A percentile compares a stretch with the other conserved stretches of the same genome.
Evolutionary conservation across 2,329 filamentous ascomycete species (phyloP).

Genomic region (Sporothrix protearum): DNA sequence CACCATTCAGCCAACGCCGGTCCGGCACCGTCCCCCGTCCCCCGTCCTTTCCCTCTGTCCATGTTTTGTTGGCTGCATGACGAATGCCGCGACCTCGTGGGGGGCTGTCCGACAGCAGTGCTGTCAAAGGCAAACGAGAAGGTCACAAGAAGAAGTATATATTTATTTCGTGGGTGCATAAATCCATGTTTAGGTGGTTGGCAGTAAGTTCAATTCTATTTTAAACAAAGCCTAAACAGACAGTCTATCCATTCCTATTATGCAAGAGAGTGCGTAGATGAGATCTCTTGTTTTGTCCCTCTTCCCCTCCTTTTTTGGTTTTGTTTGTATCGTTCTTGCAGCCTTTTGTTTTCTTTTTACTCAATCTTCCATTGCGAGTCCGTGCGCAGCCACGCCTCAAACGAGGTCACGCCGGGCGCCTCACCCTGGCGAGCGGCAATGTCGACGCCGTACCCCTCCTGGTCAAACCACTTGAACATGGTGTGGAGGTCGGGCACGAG

Average conservation of each 20-base stretch:
- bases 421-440: conserved; percentile 34
- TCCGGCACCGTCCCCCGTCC: neutral
- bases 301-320: neutral
- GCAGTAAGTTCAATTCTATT: neutral
- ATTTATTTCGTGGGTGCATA: too few species aligned
- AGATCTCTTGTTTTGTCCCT: neutral
- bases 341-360: neutral
- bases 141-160: neutral
- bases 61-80: neutral
- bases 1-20: neutral
- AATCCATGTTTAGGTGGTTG: too few species aligned
- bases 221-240: neutral
- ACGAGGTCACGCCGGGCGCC: conserved; percentile 35
- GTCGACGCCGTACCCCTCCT: conserved; percentile 41
- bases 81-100: neutral
- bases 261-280: conserved; percentile 1
- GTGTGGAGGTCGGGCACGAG: conserved; percentile 33
- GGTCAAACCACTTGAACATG: conserved; percentile 41
- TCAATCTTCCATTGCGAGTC: conserved; percentile 34
- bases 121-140: neutral
- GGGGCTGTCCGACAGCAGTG: neutral
- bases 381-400: conserved; percentile 41
- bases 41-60: too few species aligned
- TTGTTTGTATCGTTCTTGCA: neutral
- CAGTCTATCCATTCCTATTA: neutral